Evolutionary conservation across 768 basidiomycete genomes (phyloP).

Genomic region (Collybia nuda): DNA sequence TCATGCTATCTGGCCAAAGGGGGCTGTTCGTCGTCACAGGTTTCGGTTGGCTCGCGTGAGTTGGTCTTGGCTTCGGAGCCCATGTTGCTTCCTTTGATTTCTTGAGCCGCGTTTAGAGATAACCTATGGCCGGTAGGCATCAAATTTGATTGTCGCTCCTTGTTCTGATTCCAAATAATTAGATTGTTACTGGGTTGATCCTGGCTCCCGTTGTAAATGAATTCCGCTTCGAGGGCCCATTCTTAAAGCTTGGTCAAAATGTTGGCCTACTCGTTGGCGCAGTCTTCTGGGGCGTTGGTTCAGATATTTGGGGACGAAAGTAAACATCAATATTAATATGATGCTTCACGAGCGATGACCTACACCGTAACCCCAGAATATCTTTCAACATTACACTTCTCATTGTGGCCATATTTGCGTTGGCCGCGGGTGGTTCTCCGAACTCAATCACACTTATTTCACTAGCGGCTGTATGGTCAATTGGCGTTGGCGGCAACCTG

Average conservation of each 20-base stretch:
- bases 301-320: slow-evolving; percentile 73
- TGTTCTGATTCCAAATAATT: slow-evolving; percentile 1
- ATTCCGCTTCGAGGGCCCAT: slow-evolving; percentile 60
- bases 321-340: slow-evolving; percentile 19
- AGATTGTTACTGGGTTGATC: slow-evolving; percentile 69
- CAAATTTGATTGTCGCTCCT: not conserved
- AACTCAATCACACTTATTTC: slow-evolving; percentile 51
- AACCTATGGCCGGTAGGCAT: slow-evolving; percentile 68
- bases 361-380: slow-evolving; percentile 33
- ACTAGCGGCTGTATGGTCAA: slow-evolving; percentile 56
- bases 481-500: slow-evolving; percentile 66
- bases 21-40: slow-evolving; percentile 68
- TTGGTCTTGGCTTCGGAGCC: slow-evolving; percentile 8
- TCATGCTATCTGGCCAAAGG: slow-evolving; percentile 32
- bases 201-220: slow-evolving; percentile 63
- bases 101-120: slow-evolving; percentile 39
- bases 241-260: slow-evolving; percentile 69
- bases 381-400: slow-evolving; percentile 73
- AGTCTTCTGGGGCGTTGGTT: slow-evolving; percentile 65
- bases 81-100: not conserved
- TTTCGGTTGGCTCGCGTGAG: slow-evolving; percentile 77
- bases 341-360: not conserved
- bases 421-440: slow-evolving; percentile 59
- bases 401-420: slow-evolving; percentile 65
- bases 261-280: slow-evolving; percentile 71